phyloP scores from a whole-genome alignment of 768 basidiomycete species.

The Lactarius trivialis region DNA sequence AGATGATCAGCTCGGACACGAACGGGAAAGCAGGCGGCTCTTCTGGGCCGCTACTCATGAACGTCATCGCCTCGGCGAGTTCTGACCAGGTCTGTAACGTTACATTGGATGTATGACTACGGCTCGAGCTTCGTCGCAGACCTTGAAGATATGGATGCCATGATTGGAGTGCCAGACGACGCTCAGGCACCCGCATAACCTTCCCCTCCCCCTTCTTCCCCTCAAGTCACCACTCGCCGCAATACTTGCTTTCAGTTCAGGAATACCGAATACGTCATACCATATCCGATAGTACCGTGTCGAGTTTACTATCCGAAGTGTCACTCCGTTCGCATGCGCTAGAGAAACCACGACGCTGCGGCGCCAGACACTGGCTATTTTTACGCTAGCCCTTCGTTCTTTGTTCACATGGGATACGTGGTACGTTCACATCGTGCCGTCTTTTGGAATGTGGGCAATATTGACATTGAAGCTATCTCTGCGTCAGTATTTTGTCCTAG shows the following conservation, averaged over 20 bases:
- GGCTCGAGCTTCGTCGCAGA: conserved; percentile 4
- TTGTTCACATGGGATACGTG: conserved; percentile 12
- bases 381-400: conserved; percentile 6
- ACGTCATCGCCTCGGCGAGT: conserved; percentile 22
- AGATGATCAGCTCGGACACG: conserved; percentile 16
- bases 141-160: conserved; percentile 24
- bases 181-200: neutral
- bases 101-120: neutral
- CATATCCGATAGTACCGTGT: conserved; percentile 10
- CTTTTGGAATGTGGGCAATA: neutral
- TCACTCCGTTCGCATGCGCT: conserved; percentile 12
- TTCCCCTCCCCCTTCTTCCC: neutral
- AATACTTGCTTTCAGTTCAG: conserved; percentile 20
- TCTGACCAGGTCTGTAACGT: conserved; percentile 19
- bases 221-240: conserved; percentile 11
- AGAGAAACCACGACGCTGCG: neutral
- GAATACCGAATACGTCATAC: conserved; percentile 16
- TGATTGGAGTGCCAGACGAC: conserved; percentile 12
- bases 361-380: conserved; percentile 2
- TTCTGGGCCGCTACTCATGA: conserved; percentile 18
- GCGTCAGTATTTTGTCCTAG: conserved; percentile 7
- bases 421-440: conserved; percentile 3
- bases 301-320: conserved; percentile 7
- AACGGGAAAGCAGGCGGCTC: conserved; percentile 17
- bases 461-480: conserved; percentile 5